Base-by-base conservation (phyloP, 176 grass and related monocot species). In the Pontederia paniculata region DNA sequence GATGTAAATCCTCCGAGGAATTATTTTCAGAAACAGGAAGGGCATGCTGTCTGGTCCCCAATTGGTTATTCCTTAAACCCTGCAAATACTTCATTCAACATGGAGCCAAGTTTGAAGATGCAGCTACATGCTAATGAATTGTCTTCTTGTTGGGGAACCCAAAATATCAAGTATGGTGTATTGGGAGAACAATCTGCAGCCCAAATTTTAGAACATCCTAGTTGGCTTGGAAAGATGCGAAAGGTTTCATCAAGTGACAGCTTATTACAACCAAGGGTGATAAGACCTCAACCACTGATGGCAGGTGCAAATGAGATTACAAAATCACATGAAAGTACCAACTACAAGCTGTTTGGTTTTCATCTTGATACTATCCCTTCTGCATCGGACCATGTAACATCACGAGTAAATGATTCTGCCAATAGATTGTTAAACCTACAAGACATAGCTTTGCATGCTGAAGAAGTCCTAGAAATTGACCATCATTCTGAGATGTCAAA, bases 271-370 rank as follows among this genome's bases (percentile, higher is more conserved):
- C 65, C 77, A 11, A 73, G 66, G 52, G 84, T 84, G 20, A 17
- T 84, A 21, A 83, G 70, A 28, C 84, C 88, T 21, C 83, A 79
- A 9, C 77, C 78, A 31, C 74, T 74, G 5, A 20, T 82, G 62
- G 71, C 84, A 37, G 28, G 28, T 58, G 77, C 84, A 19, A 71
- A 75, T 74, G 89, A 88, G 45, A 61, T 82, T 17, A 73, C 67
- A 17, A 95, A 77, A 76, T 61, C 80, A 22, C 78, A 82, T 60
- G 89, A 95, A 63, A 78, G 66, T 17, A 76, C 70, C 45, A 80
- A 77, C 50, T 95, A 76, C 55, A 95, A 85, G 70, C 79, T 95
- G 57, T 95, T 95, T 77, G 89, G 89, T 55, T 85, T 95, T 78
- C 64, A 85, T 72, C 56, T 95, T 15, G 82, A 95, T 68, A 78